Base-by-base conservation (phyloP, 208 protist genomes). In the Vickermania ingenoplastis region DNA sequence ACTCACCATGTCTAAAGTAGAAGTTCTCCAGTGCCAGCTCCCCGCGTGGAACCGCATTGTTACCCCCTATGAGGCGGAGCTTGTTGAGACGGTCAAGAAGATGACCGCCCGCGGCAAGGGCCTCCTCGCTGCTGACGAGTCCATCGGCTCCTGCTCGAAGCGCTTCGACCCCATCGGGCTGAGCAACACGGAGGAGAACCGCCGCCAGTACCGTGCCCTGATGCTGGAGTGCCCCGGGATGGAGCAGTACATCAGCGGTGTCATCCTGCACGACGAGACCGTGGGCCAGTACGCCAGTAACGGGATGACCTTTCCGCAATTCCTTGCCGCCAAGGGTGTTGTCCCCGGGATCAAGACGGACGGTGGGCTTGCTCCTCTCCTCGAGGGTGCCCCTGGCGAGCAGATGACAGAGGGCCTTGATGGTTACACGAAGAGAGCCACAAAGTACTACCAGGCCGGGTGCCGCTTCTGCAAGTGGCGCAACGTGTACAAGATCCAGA, bases 381-480 rank as follows among this genome's bases (percentile, higher is more conserved):
- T 96, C 4, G 76, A 91, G 67, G 89, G 89, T 24, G 96, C 89
- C 41, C 62, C 78, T 21, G 89, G 86, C 36, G 96, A 98, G 74
- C 94, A 96, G 58, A 80, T 83, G 53, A 98, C 95, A 2, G 91
- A 97, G 71, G 96, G 97, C 59, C 79, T 99, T 45, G 94, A 97
- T 69, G 89, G 85, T 57, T 95, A 99, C 53, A 76, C 66, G 30
- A 77, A 87, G 59, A 75, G 97, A 26, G 89, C 81, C 53, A 41
- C 60, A 28, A 73, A 97, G 59, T 99, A 97, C 83, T 98, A 99
- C 81, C 67, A 91, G 60, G 45, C 75, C 27, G 97, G 97, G 59
- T 97, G 95, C 59, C 79, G 94, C 63, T 99, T 99, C 68, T 96
- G 97, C 77, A 99, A 99, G 78, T 99, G 97, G 94, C 79, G 89